Base-by-base conservation (phyloP, 371 early-diverging fungal genomes). In the Mortierella sp. region DNA sequence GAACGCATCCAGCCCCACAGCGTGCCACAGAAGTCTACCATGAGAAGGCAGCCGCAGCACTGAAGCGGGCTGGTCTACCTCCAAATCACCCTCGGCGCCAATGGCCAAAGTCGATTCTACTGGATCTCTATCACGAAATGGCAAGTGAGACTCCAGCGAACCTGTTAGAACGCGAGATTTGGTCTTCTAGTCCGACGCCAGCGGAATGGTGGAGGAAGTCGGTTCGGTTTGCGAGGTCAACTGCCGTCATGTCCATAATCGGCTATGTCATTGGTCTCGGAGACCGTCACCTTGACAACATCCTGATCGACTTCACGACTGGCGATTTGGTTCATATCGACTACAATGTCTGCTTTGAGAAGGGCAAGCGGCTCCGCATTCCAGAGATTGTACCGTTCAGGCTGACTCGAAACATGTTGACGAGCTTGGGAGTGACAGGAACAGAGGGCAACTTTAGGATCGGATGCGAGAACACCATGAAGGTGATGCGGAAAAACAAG, bases 181-280 rank as follows among this genome's bases (percentile, higher is more conserved):
- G 87, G 83, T 80, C 82, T 4, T 80, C 84, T 21, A 87, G 86
- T 43, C 69, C 84, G 8, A 86, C 79, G 39, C 71, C 87, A 3
- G 63, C 71, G 16, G 84, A 89, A 44, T 96, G 96, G 95, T 90
- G 92, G 72, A 77, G 84, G 48, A 87, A 87, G 34, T 86, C 90
- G n/a, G 80, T 83, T 13, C 77, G 84, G 10, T 98, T 94, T 78
- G 90, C 91, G 8, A 86, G 92, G 16, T 96, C 97, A 41, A 85
- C 95, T n/a, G 98, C 99, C 2, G 92, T 93, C 0, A 94, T 92
- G 81, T 95, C 95, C 10, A 93, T 98, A 54, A 88, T 96, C 51
- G 99, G 99, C 0, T 98, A 95, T 82, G 88, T 99, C 17, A 91
- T 99, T 68, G 99, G 99, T 1, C 84, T 99, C 24, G 99, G 99